A percentile compares a stretch with the other conserved stretches of the same genome.
Conservation (phyloP, 352 stramenopile genomes). For the Pythium brachiatum region DNA sequence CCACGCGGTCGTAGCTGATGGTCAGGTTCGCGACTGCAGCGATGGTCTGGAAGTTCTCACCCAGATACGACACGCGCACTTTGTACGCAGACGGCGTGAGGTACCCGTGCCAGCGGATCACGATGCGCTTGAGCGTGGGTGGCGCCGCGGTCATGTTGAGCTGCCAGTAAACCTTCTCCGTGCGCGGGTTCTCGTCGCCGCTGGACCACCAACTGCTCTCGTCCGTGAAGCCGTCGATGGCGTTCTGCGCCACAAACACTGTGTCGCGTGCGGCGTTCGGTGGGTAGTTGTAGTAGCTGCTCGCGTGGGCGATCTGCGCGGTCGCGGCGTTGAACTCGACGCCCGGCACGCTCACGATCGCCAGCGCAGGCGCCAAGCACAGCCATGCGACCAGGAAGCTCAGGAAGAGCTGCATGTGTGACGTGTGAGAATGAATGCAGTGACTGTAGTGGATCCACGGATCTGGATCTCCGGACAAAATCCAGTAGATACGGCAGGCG, state of each 20-base stretch:
- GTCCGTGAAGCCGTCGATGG: constrained; percentile 66
- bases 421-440: neutral
- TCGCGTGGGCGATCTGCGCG: constrained; percentile 49
- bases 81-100: constrained; percentile 52
- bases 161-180: constrained; percentile 66
- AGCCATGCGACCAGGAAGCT: constrained; percentile 5
- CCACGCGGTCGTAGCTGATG: constrained; percentile 64
- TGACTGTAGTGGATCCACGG: too few species aligned
- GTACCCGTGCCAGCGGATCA: constrained; percentile 80
- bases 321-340: constrained; percentile 68
- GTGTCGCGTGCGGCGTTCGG: constrained; percentile 64
- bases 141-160: constrained; percentile 59
- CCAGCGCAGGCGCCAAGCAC: neutral
- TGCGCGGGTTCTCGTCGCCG: constrained; percentile 32
- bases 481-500: neutral
- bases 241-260: constrained; percentile 55
- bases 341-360: constrained; percentile 57
- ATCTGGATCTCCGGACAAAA: neutral
- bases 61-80: constrained; percentile 59
- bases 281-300: constrained; percentile 73
- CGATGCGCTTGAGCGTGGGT: constrained; percentile 46
- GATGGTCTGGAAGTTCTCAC: constrained; percentile 62
- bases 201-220: constrained; percentile 81
- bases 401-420: constrained; percentile 6
- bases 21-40: constrained; percentile 37